Conservation (phyloP, 139 green algal species). For the Deuterostichococcus epilithicus region DNA sequence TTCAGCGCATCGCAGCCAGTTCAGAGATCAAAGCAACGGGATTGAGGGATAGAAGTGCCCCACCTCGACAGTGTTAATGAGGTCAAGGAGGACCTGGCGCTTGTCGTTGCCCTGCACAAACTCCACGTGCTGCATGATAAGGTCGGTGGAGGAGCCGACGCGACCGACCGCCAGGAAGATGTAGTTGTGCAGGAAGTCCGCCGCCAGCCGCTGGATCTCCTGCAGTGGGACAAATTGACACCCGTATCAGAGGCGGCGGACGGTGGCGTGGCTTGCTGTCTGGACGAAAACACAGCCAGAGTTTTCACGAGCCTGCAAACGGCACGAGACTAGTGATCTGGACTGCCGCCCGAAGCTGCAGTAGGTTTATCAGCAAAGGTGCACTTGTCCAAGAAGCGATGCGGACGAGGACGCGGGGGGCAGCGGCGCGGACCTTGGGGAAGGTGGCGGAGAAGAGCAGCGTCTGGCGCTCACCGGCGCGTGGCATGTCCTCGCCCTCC, state of each 20-base stretch:
- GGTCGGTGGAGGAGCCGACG: constrained; percentile 93
- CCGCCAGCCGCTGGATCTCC: constrained; percentile 82
- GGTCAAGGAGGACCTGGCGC: constrained; percentile 89
- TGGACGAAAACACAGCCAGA: too few relatives aligned
- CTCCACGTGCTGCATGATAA: constrained; percentile 93
- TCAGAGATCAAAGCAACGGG: not conserved
- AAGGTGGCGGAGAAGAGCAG: constrained; percentile 97
- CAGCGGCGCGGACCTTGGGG: constrained; percentile 91
- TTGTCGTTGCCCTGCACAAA: constrained; percentile 81
- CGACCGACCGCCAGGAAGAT: constrained; percentile 94
- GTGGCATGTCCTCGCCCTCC: constrained; percentile 89
- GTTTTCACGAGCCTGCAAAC: too few relatives aligned
- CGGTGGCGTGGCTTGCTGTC: too few relatives aligned
- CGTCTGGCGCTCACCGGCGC: constrained; percentile 81
- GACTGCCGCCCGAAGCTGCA: too few relatives aligned
- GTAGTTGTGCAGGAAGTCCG: constrained; percentile 95
- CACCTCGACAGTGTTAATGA: constrained; percentile 82
- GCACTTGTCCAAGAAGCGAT: too few relatives aligned
- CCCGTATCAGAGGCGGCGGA: too few relatives aligned
- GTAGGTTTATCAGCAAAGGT: too few relatives aligned
- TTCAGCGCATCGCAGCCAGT: not conserved
- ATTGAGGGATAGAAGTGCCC: not conserved
- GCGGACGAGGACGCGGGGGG: too few relatives aligned
- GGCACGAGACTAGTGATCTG: too few relatives aligned
- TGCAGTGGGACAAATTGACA: not conserved